phyloP scores from a whole-genome alignment of 2,329 filamentous ascomycete species.

The Pyricularia grisea region DNA sequence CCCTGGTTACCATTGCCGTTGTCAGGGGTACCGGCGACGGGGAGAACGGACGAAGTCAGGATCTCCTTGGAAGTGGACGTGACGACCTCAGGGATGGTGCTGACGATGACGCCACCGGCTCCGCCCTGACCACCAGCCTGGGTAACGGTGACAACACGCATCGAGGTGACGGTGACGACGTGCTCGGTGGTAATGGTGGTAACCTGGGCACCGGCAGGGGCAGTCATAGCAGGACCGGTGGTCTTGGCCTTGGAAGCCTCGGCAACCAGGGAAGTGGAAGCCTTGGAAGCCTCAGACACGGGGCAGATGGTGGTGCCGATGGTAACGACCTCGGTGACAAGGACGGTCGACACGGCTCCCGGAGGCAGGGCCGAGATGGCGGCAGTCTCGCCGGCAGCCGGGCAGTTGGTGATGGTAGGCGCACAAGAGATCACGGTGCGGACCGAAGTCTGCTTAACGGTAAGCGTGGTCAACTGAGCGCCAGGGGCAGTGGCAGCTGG shows the following conservation, averaged over 20 bases:
- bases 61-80: conserved; percentile 16
- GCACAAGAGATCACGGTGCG: conserved; percentile 21
- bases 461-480: conserved; percentile 9
- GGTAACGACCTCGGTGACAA: conserved; percentile 28
- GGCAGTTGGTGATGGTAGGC: conserved; percentile 13
- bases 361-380: conserved; percentile 25
- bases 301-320: conserved; percentile 32
- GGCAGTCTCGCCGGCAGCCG: conserved; percentile 18
- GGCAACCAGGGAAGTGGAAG: conserved; percentile 16
- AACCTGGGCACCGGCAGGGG: conserved; percentile 26
- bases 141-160: conserved; percentile 16
- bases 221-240: conserved; percentile 12
- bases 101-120: conserved; percentile 13
- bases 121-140: conserved; percentile 11
- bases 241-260: conserved; percentile 10
- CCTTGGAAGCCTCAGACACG: conserved; percentile 19
- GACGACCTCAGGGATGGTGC: conserved; percentile 15
- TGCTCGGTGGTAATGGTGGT: conserved; percentile 15
- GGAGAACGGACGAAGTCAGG: conserved; percentile 9
- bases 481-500: background rate
- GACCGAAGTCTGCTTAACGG: conserved; percentile 29
- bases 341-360: conserved; percentile 18
- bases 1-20: conserved; percentile 10
- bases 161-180: conserved; percentile 13
- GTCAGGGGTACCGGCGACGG: conserved; percentile 2